Base-by-base conservation (phyloP, 306 rosid genomes). In the Trifolium dubium region DNA sequence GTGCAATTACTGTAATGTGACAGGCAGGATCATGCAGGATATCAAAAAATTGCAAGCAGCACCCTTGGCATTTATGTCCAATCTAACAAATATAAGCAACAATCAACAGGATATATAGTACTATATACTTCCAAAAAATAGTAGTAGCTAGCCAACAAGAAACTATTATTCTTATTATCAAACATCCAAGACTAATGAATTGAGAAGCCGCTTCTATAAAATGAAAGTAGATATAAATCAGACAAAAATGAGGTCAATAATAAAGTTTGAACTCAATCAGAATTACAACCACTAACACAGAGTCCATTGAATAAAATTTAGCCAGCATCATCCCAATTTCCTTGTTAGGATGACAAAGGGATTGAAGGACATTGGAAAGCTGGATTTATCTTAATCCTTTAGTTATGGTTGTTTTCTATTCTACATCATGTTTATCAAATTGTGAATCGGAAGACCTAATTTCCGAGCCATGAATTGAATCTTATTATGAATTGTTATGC, bases 131-230 rank as follows among this genome's bases (percentile, higher is more conserved):
- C 59, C 62, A 29, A 3, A 15, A 5, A 19, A 19, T 46, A 31
- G 19, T 59, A 32, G 10, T 8, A 56, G 35, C 18, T 13, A 7
- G 46, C 28, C 67, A 76, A 18, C 29, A 43, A 67, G 4, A 69
- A 63, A 63, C 31, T 12, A 64, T 2, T 32, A 56, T 8, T 29
- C 4, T 10, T 12, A 62, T 62, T 43, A 67, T 61, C 31, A 44
- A 78, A 62, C 54, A 66, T 63, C 62, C 53, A 70, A 39, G 71
- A 69, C 55, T 10, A 72, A 55, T 50, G 73, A 50, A 58, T 68
- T 28, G 74, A 31, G 34, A 44, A 44, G 59, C 39, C 18, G 23
- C 50, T 50, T 40, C n/a, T 44, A 49, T 32, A 65, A 64, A 59
- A 31, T 28, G 32, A 49, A 15, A 37, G 53, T 58, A 65, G 72